A percentile compares a stretch with the other conserved stretches of the same genome.
Evolutionary conservation across 495 filamentous ascomycete species (phyloP).

Genomic region (Penicillium paxilli): DNA sequence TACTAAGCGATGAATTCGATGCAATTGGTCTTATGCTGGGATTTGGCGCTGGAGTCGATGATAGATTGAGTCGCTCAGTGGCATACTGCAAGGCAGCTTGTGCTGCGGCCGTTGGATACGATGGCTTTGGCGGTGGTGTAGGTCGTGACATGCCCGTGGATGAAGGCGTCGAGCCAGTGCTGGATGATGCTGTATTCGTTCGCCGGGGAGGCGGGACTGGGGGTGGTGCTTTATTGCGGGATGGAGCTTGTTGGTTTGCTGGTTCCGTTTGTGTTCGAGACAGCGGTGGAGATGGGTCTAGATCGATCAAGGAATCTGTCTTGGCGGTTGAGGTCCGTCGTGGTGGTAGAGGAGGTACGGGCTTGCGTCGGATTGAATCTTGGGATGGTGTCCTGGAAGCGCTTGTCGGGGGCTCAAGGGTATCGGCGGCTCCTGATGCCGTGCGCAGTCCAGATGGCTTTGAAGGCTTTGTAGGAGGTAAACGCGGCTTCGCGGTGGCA

Average conservation of each 20-base stretch:
- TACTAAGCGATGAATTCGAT: constrained; percentile 27
- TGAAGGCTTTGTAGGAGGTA: constrained; percentile 60
- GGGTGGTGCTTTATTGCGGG: constrained; percentile 24
- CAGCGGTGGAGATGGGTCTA: constrained; percentile 11
- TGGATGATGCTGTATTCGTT: constrained; percentile 29
- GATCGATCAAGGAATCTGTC: constrained; percentile 18
- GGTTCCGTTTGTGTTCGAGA: constrained; percentile 16
- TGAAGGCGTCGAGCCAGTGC: constrained; percentile 7
- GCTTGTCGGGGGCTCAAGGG: neutral
- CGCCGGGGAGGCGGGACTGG: constrained; percentile 41
- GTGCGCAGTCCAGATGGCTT: constrained; percentile 68
- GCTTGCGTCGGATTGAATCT: constrained; percentile 39
- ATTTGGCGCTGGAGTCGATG: constrained; percentile 18
- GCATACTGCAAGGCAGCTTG: constrained; percentile 35
- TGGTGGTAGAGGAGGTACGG: constrained; percentile 45
- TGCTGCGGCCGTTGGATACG: constrained; percentile 34
- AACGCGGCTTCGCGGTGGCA: constrained; percentile 20
- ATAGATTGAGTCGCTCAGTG: constrained; percentile 31
- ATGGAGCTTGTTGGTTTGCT: constrained; percentile 4
- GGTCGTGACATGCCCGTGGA: constrained; percentile 10
- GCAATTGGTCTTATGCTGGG: constrained; percentile 22
- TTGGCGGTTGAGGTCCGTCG: constrained; percentile 30
- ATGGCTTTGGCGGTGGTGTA: constrained; percentile 23
- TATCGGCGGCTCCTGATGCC: neutral
- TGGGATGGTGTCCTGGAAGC: constrained; percentile 6